Percentiles rank a stretch among this genome's conserved stretches.
Conservation (phyloP, 2,329 filamentous ascomycete species). For the Fusarium brachygibbosum region DNA sequence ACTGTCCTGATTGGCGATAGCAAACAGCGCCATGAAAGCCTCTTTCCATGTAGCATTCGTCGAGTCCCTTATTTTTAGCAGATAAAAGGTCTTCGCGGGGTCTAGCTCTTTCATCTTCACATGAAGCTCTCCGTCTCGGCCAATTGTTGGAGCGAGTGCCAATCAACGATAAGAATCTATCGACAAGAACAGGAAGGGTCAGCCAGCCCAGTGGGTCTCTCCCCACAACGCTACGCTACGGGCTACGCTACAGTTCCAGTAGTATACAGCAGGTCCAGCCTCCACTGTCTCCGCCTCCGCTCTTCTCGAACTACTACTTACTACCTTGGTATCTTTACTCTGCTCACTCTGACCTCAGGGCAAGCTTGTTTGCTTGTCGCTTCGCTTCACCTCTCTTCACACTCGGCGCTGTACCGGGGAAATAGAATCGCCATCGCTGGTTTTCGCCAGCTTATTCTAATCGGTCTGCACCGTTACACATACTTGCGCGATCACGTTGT, state of each 20-base stretch:
- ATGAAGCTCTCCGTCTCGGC: conserved; percentile 36
- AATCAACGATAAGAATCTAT: conserved; percentile 29
- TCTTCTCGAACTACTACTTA: conserved; percentile 26
- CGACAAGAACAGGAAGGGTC: conserved; percentile 7
- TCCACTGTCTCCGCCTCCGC: conserved; percentile 40
- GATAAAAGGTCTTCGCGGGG: conserved; percentile 13
- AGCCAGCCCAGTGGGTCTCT: conserved; percentile 39
- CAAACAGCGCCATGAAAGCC: conserved; percentile 12
- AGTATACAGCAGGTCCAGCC: conserved; percentile 19
- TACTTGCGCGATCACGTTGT: conserved; percentile 34
- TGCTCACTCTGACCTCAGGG: conserved; percentile 5
- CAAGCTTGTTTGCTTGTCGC: conserved; percentile 35
- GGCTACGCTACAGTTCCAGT: conserved; percentile 28
- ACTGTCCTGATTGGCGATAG: conserved; percentile 24
- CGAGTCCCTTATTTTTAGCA: conserved; percentile 17
- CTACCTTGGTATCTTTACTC: conserved; percentile 24
- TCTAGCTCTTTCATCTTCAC: conserved; percentile 25
- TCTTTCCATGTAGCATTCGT: conserved; percentile 5
- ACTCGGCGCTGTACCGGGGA: conserved; percentile 27
- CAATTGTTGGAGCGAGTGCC: conserved; percentile 33
- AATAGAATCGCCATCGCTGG: conserved; percentile 11
- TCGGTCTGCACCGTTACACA: conserved; percentile 29
- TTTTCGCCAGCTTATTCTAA: conserved; percentile 10
- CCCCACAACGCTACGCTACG: conserved; percentile 25
- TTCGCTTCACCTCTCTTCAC: conserved; percentile 11